Conservation (phyloP, 352 stramenopile genomes). For the Phytophthora idaei region DNA sequence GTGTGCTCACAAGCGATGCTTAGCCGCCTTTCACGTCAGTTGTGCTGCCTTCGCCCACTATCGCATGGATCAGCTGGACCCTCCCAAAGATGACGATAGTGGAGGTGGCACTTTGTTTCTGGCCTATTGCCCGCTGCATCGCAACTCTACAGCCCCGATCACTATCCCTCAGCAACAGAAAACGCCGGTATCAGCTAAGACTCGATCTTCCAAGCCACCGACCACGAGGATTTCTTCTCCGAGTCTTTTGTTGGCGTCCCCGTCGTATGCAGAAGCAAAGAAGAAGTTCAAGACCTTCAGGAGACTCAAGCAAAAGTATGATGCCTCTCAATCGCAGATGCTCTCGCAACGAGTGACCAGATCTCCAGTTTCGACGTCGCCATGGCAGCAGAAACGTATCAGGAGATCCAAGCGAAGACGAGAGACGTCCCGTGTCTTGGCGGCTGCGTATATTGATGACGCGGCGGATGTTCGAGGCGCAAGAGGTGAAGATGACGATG, state of each 20-base stretch:
- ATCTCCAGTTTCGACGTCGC: constrained; percentile 34
- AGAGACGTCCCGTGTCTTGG: constrained; percentile 39
- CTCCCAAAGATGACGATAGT: constrained; percentile 38
- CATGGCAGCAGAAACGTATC: constrained; percentile 67
- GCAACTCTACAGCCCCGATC: constrained; percentile 35
- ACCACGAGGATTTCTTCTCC: constrained; percentile 40
- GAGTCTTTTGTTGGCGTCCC: constrained; percentile 57
- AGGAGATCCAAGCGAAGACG: constrained; percentile 55
- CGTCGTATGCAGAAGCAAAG: constrained; percentile 43
- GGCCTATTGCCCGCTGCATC: constrained; percentile 70
- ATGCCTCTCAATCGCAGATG: constrained; percentile 47
- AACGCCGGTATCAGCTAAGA: constrained; percentile 1
- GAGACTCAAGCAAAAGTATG: constrained; percentile 76
- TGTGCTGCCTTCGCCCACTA: constrained; percentile 70
- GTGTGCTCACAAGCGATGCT: constrained; percentile 73
- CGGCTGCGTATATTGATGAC: constrained; percentile 71
- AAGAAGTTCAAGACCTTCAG: constrained; percentile 74
- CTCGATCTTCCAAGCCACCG: constrained; percentile 8
- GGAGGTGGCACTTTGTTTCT: constrained; percentile 63
- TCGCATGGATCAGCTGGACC: constrained; percentile 59
- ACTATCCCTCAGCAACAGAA: constrained; percentile 13
- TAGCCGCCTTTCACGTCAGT: constrained; percentile 82
- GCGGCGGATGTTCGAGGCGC: constrained; percentile 62
- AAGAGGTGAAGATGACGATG: constrained; percentile 60
- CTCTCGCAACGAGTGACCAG: constrained; percentile 18